Percentiles rank a stretch among this genome's conserved stretches.
phyloP scores from a whole-genome alignment of 2,329 filamentous ascomycete genomes.

The Penicillium verrucosum region DNA sequence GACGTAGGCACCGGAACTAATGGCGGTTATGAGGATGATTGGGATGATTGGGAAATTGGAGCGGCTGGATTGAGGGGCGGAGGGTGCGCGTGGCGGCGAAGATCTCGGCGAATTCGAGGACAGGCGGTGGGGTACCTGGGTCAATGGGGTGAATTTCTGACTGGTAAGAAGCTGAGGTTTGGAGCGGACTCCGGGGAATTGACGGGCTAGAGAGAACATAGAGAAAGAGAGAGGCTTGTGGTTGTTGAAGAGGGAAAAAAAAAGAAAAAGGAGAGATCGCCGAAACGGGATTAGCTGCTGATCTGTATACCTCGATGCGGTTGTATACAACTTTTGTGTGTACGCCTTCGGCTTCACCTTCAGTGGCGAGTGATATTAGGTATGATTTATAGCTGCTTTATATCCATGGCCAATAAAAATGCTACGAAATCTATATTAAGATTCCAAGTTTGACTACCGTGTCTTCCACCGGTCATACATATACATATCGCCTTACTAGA shows the following conservation, averaged over 20 bases:
- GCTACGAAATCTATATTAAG: not conserved
- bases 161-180: slow-evolving; percentile 6
- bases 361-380: not conserved
- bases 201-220: slow-evolving; percentile 20
- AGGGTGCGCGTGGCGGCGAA: slow-evolving; percentile 12
- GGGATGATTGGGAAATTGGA: slow-evolving; percentile 44
- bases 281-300: slow-evolving; percentile 19
- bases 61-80: slow-evolving; percentile 28
- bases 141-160: slow-evolving; percentile 12
- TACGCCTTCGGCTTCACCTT: not conserved
- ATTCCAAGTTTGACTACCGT: not conserved
- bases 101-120: slow-evolving; percentile 17
- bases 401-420: not conserved
- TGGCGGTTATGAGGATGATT: slow-evolving; percentile 44
- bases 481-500: not conserved
- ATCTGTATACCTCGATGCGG: slow-evolving; percentile 8
- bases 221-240: not conserved
- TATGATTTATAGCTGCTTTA: not conserved
- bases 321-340: not conserved
- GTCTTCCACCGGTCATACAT: not conserved
- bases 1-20: slow-evolving; percentile 50
- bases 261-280: slow-evolving; percentile 13
- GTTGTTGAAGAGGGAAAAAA: not conserved
- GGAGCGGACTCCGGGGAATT: slow-evolving; percentile 17
- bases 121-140: slow-evolving; percentile 16